A percentile compares a stretch with the other conserved stretches of the same genome.
phyloP scores from a whole-genome alignment of 1,284 basidiomycete species.

The Cutaneotrichosporon sp. region DNA sequence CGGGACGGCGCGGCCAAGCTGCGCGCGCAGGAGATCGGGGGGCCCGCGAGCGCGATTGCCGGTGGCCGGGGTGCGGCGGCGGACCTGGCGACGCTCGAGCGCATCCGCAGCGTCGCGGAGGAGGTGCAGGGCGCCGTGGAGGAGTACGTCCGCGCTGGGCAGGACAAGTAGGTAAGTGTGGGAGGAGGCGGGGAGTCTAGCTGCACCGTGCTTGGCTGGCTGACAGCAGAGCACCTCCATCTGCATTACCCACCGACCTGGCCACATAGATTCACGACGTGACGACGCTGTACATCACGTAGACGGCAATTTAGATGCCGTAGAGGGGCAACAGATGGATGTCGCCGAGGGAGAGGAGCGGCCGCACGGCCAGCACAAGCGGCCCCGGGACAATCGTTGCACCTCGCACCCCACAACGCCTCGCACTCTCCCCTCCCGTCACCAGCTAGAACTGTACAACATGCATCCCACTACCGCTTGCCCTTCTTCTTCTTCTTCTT shows the following conservation, averaged over 20 bases:
- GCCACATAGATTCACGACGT: too few species aligned
- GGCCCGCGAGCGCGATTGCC: neutral
- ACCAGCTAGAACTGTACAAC: constrained; percentile 14
- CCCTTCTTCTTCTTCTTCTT: constrained; percentile 39
- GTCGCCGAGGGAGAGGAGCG: too few species aligned
- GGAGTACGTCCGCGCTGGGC: constrained; percentile 8
- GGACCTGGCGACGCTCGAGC: constrained; percentile 8
- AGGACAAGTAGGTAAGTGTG: neutral
- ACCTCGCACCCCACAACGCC: neutral
- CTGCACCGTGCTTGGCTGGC: neutral
- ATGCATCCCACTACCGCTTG: constrained; percentile 25
- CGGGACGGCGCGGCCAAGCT: constrained; percentile 11
- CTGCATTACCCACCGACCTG: too few species aligned
- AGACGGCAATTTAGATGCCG: too few species aligned
- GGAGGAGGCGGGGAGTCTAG: too few species aligned
- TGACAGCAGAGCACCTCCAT: neutral
- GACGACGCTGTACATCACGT: too few species aligned
- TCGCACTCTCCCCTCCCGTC: neutral
- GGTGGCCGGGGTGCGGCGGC: neutral
- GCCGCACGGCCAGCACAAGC: too few species aligned
- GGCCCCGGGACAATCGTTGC: too few species aligned
- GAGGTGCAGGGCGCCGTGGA: constrained; percentile 12
- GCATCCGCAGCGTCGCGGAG: constrained; percentile 14
- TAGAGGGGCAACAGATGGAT: too few species aligned
- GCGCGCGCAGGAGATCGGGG: neutral